A percentile compares a stretch with the other conserved stretches of the same genome.
phyloP scores from a whole-genome alignment of 1,284 basidiomycete genomes.

The Cryptococcus sp. region DNA sequence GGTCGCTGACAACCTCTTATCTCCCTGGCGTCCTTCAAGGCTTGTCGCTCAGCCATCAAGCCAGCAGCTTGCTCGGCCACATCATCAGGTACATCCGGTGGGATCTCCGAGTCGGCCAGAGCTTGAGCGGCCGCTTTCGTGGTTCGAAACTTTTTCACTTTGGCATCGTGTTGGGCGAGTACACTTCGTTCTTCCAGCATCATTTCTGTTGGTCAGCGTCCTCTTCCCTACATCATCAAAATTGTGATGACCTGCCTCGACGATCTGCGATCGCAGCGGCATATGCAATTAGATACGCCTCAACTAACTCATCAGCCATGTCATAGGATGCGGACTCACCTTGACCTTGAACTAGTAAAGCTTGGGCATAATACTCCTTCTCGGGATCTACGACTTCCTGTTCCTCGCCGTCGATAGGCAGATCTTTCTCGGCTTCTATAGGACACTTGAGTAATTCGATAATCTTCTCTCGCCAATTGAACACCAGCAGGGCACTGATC shows the following conservation, averaged over 20 bases:
- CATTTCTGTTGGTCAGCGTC: conserved; percentile 29
- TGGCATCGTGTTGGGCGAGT: conserved; percentile 27
- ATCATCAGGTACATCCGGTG: conserved; percentile 16
- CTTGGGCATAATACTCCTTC: conserved; percentile 42
- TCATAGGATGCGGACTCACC: conserved; percentile 11
- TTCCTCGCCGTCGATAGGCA: conserved; percentile 12
- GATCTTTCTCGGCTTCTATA: conserved; percentile 26
- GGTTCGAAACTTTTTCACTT: conserved; percentile 30
- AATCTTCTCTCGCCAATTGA: conserved; percentile 39
- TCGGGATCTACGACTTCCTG: conserved; percentile 35
- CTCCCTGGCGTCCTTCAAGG: conserved; percentile 31
- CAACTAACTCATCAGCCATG: conserved; percentile 14
- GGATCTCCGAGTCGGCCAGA: conserved; percentile 10
- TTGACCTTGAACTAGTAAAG: conserved; percentile 43
- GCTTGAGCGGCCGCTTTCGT: conserved; percentile 30
- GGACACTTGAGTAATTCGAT: conserved; percentile 28
- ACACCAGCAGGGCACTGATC: conserved; percentile 34
- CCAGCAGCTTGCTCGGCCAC: conserved; percentile 23
- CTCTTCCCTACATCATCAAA: too few relatives aligned
- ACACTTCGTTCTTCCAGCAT: conserved; percentile 37
- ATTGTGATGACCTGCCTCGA: conserved; percentile 25
- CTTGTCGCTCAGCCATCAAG: conserved; percentile 35
- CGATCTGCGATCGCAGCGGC: conserved; percentile 42
- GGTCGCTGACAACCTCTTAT: conserved; percentile 34
- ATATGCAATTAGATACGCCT: conserved; percentile 43